Conservation (phyloP, 2,329 filamentous ascomycete species). For the Fusarium solani-melongenae region DNA sequence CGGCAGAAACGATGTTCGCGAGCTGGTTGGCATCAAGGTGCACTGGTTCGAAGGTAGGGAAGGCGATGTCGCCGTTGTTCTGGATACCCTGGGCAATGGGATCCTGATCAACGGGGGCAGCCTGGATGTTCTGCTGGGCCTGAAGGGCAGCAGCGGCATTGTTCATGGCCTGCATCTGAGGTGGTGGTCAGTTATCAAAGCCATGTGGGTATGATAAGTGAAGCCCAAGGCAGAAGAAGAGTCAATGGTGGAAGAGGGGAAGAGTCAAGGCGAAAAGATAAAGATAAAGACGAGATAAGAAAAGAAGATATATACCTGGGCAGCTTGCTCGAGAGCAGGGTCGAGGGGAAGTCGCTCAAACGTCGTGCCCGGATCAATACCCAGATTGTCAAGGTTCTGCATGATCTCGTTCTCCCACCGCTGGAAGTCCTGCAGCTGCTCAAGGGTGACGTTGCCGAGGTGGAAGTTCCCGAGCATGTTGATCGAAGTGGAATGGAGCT, state of each 20-base stretch:
- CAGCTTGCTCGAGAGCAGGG: not conserved
- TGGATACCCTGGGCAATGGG: not conserved
- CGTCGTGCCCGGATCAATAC: no score
- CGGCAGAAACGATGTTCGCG: not conserved
- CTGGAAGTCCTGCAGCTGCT: not conserved
- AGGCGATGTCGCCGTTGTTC: not conserved
- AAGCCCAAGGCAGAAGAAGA: not conserved
- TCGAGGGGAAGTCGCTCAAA: not conserved
- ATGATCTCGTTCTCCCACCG: no score
- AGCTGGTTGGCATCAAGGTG: not conserved
- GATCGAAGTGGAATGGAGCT: not conserved
- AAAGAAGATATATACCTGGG: not conserved
- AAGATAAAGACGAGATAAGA: not conserved
- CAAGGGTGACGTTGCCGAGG: no score
- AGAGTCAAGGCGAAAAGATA: not conserved
- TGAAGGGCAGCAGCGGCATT: not conserved
- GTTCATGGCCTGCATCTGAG: not conserved
- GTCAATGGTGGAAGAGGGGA: not conserved
- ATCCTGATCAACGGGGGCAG: not conserved
- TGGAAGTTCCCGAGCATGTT: not conserved
- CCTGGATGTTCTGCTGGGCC: not conserved
- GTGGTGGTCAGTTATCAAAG: not conserved
- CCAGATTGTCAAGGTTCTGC: no score
- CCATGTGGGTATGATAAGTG: not conserved
- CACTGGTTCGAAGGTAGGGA: no score